Evolutionary conservation across 108 stramenopile species (phyloP).

Genomic region (Pseudonitzschia multiseries): DNA sequence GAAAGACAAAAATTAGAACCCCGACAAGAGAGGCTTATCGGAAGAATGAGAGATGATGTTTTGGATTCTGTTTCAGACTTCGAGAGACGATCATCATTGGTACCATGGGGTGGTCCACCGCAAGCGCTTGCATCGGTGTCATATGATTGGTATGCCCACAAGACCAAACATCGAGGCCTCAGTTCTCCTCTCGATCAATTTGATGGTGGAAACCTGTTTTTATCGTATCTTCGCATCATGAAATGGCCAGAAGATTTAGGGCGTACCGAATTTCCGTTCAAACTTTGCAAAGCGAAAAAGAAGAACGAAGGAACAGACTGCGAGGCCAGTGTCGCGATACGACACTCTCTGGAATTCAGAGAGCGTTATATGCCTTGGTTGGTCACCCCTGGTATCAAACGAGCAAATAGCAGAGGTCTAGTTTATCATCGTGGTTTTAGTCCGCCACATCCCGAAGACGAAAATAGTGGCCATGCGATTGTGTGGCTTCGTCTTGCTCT

Average conservation of each 20-base stretch:
- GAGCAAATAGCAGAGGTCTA: slow-evolving; percentile 59
- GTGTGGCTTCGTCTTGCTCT: slow-evolving; percentile 63
- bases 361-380: slow-evolving; percentile 75
- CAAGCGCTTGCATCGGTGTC: background rate
- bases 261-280: slow-evolving; percentile 58
- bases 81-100: slow-evolving; percentile 16
- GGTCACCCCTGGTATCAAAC: slow-evolving; percentile 43
- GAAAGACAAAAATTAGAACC: slow-evolving; percentile 1
- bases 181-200: slow-evolving; percentile 23
- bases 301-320: slow-evolving; percentile 42
- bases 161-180: background rate
- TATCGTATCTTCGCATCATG: slow-evolving; percentile 42
- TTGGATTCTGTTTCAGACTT: slow-evolving; percentile 15
- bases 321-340: slow-evolving; percentile 51
- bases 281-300: slow-evolving; percentile 36
- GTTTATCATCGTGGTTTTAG: slow-evolving; percentile 60
- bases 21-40: slow-evolving; percentile 7
- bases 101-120: slow-evolving; percentile 34
- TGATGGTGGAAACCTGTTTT: slow-evolving; percentile 28
- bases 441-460: slow-evolving; percentile 23
- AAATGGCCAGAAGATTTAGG: slow-evolving; percentile 42
- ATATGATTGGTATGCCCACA: slow-evolving; percentile 2
- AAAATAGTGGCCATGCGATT: slow-evolving; percentile 44
- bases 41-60: slow-evolving; percentile 15
- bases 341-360: slow-evolving; percentile 68